Evolutionary conservation across 352 stramenopile species (phyloP), one percentile per base, ranked within the genome.

Genomic region (Phytophthora chlamydospora): DNA sequence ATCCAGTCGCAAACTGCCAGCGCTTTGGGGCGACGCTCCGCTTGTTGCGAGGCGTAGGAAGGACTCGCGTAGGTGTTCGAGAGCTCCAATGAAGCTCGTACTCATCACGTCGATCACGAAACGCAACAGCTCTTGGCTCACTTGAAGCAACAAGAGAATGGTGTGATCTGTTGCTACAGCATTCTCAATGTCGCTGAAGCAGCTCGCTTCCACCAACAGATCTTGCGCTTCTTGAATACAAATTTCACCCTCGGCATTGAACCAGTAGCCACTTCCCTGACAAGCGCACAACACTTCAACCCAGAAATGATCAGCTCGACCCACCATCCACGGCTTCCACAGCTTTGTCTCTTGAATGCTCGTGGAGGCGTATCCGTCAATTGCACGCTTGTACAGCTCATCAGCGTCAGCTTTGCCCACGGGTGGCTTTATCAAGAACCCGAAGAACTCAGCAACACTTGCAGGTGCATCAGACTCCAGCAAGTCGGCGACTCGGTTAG

Each of bases 101-200:
- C 58, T 78, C 48, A 83, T 68, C 14, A 77, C 38, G 27, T 91
- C 80, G 1, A 85, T 69, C 17, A 80, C 47, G 33, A 91, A 66
- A 32, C 85, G 78, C 31, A 91, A 47, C 27, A 90, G 45, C 6
- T 48, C 50, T 29, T 69, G 74, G 41, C 57, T 60, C 10, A 66
- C 16, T 47, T 53, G 54, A 34, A 58, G 27, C 31, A 46, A 62
- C 14, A 17, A 36, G 0, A 21, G 7, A 41, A 45, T 60, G 13
- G 47, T 16, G 4, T 8, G 35, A 43, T 47, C 55, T 33, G 34
- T 5, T 35, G 40, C 36, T n/a, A 58, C 10, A 48, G 44, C 35
- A 14, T 71, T 53, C 24, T 63, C 40, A n/a, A 73, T 58, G 5
- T 73, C 62, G 12, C 7, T 16, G 33, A 78, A 87, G 62, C 53